Evolutionary conservation across 2,329 filamentous ascomycete genomes (phyloP).

Genomic region (Diaporthe citrichinensis): DNA sequence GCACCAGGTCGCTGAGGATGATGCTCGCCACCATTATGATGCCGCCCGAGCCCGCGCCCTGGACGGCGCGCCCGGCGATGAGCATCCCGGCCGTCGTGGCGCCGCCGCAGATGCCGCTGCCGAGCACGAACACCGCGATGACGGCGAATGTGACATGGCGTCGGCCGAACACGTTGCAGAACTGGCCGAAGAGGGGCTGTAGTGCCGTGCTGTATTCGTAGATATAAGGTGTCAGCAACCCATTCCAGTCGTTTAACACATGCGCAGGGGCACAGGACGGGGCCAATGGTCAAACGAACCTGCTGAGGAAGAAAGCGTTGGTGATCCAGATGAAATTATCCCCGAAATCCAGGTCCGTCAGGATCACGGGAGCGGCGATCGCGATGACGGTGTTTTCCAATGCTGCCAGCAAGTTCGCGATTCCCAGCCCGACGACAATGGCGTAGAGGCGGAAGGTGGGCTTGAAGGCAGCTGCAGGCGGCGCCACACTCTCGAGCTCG

Average conservation of each 20-base stretch:
- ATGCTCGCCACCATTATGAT: slow-evolving; percentile 47
- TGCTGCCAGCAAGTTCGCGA: slow-evolving; percentile 45
- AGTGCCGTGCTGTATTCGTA: slow-evolving; percentile 50
- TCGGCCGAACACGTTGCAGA: slow-evolving; percentile 42
- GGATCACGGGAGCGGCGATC: slow-evolving; percentile 47
- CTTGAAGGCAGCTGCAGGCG: no score
- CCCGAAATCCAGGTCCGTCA: slow-evolving; percentile 44
- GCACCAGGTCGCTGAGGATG: slow-evolving; percentile 42
- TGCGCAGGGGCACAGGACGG: no score
- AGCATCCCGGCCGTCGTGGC: slow-evolving; percentile 59
- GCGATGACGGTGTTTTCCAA: slow-evolving; percentile 49
- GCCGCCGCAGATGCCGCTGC: slow-evolving; percentile 65
- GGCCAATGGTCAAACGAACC: not conserved
- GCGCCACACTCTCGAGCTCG: no score
- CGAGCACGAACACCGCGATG: slow-evolving; percentile 63
- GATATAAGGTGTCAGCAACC: not conserved
- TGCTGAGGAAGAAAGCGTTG: slow-evolving; percentile 47
- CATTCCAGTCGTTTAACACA: no score
- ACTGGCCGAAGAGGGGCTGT: slow-evolving; percentile 64
- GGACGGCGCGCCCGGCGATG: slow-evolving; percentile 61
- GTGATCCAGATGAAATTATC: slow-evolving; percentile 48
- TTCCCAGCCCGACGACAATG: slow-evolving; percentile 44
- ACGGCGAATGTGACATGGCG: not conserved
- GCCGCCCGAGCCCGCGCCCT: slow-evolving; percentile 58
- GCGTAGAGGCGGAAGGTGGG: not conserved